Percentiles rank a stretch among this genome's conserved stretches.
phyloP scores from a whole-genome alignment of 2,329 filamentous ascomycete species.

The Bipolaris gigantea region DNA sequence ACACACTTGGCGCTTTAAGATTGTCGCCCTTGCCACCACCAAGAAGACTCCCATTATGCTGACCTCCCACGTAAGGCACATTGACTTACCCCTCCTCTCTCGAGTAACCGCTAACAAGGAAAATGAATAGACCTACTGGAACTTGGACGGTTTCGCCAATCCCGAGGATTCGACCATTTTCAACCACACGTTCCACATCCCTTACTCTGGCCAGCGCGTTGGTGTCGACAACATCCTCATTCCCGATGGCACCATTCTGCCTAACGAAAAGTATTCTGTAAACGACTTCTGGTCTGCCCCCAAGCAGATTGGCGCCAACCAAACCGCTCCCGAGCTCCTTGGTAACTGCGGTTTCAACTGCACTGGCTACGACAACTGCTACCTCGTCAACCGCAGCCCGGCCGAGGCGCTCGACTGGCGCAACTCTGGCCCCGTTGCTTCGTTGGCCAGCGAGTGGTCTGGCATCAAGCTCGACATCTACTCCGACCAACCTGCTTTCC shows the following conservation, averaged over 20 bases:
- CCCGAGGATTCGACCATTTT: slow-evolving; percentile 65
- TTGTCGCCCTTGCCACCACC: slow-evolving; percentile 69
- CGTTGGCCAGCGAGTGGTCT: slow-evolving; percentile 71
- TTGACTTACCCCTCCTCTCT: background rate
- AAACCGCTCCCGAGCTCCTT: slow-evolving; percentile 62
- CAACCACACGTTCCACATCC: slow-evolving; percentile 73
- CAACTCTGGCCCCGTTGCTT: slow-evolving; percentile 60
- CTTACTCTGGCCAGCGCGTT: slow-evolving; percentile 71
- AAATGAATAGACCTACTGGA: slow-evolving; percentile 71
- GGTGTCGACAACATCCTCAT: slow-evolving; percentile 61
- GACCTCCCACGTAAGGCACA: slow-evolving; percentile 61
- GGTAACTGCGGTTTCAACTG: slow-evolving; percentile 81
- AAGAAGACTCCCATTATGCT: slow-evolving; percentile 84
- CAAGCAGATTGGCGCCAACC: slow-evolving; percentile 75
- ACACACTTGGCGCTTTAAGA: slow-evolving; percentile 71
- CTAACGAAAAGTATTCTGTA: slow-evolving; percentile 67
- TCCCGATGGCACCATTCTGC: slow-evolving; percentile 62
- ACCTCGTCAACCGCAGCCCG: slow-evolving; percentile 64
- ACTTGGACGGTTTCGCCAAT: slow-evolving; percentile 77
- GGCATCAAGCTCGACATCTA: slow-evolving; percentile 83
- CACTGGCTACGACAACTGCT: slow-evolving; percentile 82
- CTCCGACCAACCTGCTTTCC: slow-evolving; percentile 83
- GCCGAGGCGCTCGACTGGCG: slow-evolving; percentile 66
- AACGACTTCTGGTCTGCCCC: slow-evolving; percentile 82
- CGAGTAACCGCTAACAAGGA: background rate